Conservation (phyloP, 306 rosid species). For the Pyrus communis region DNA sequence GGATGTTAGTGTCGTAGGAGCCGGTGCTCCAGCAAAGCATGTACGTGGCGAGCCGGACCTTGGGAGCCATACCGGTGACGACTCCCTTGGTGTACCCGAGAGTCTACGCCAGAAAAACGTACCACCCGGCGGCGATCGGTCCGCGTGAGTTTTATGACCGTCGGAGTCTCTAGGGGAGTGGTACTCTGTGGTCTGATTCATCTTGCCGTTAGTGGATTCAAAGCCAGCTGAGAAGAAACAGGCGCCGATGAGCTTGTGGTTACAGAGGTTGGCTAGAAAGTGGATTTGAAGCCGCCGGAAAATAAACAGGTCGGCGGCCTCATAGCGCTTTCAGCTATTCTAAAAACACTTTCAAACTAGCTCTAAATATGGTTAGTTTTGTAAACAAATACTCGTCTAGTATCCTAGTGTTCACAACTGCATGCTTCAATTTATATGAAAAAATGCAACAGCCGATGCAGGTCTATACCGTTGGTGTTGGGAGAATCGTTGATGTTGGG, state of each 20-base stretch:
- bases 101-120: slow-evolving; percentile 66
- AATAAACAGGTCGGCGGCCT: too few species aligned
- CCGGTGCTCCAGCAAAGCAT: slow-evolving; percentile 83
- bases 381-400: too few species aligned
- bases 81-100: slow-evolving; percentile 67
- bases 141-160: slow-evolving; percentile 86
- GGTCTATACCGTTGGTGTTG: too few species aligned
- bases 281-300: background rate
- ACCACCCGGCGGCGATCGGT: slow-evolving; percentile 80
- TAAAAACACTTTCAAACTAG: too few species aligned
- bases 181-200: slow-evolving; percentile 60
- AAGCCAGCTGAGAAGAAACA: slow-evolving; percentile 58
- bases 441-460: too few species aligned
- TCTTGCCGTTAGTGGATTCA: slow-evolving; percentile 66
- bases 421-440: too few species aligned
- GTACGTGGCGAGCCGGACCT: slow-evolving; percentile 71
- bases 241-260: slow-evolving; percentile 76
- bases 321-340: too few species aligned
- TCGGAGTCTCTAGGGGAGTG: slow-evolving; percentile 85
- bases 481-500: too few species aligned
- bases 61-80: slow-evolving; percentile 93
- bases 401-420: too few species aligned
- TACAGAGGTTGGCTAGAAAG: slow-evolving; percentile 53
- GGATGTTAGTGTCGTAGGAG: slow-evolving; percentile 75
- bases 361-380: too few species aligned